Evolutionary conservation across 2,329 filamentous ascomycete species (phyloP), one percentile per base, ranked within the genome.

Genomic region (Leptographium lundbergii): DNA sequence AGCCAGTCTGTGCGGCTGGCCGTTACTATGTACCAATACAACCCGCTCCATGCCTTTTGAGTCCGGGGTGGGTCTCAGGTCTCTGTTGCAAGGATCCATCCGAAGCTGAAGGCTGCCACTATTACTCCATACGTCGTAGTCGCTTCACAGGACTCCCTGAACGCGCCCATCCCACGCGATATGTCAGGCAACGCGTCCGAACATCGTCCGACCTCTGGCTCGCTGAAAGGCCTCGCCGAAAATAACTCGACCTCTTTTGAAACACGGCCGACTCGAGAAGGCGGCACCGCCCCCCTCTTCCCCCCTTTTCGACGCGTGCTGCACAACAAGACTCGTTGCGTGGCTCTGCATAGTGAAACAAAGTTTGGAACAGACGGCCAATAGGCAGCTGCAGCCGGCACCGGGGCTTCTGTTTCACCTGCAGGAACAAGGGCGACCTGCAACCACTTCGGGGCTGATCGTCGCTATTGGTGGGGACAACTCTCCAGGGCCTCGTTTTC

Each of bases 341-440:
- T 51, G 48, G 48, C 48, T 51, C n/a, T 6, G 48, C 48, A 25
- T 29, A 13, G 55, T 58, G 57, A 58, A 58, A 58, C 57, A 48
- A 54, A 50, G 55, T 57, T 50, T 36, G 6, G 34, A 29, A n/a
- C 34, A 3, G 36, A 9, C 22, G 27, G 13, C 55, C 55, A 57
- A 57, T 57, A 14, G 27, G 25, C 19, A 24, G 27, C 25, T 45
- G 17, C 14, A n/a, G 24, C 42, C 11, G 27, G 4, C 45, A 42
- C 27, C 25, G 27, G 54, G 45, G 42, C 45, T 9, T 22, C 6
- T 2, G 55, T 57, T 57, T 57, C 55, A 50, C 27, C 55, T 50
- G 55, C 55, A 57, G 45, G 42, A 56, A 56, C 54, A 19, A 48
- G 42, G 42, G 14, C 54, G 27, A n/a, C 22, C 24, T 47, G 24